phyloP scores from a whole-genome alignment of 305 asterid species.

The Nicotiana rustica region DNA sequence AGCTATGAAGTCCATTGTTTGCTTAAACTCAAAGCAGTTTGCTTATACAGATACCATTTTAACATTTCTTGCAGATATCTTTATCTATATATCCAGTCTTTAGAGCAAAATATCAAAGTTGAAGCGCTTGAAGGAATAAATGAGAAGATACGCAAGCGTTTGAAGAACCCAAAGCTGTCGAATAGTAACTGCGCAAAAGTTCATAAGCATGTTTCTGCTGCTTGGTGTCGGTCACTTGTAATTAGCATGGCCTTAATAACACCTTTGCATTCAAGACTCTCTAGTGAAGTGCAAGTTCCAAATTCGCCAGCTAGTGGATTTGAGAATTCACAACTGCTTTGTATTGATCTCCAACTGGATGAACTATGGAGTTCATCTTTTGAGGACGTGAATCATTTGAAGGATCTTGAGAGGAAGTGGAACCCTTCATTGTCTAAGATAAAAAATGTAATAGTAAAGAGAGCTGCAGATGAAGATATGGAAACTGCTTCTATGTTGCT shows the following conservation, averaged over 20 bases:
- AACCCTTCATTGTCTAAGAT: slow-evolving; percentile 77
- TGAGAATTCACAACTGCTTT: slow-evolving; percentile 75
- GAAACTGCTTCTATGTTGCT: slow-evolving; percentile 86
- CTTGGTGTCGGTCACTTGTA: slow-evolving; percentile 99
- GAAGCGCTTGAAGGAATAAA: slow-evolving; percentile 92
- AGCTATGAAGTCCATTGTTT: not conserved
- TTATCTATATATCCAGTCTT: slow-evolving; percentile 71
- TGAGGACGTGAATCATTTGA: slow-evolving; percentile 81
- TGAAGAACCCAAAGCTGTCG: slow-evolving; percentile 96
- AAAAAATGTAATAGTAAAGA: slow-evolving; percentile 86
- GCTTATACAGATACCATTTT: slow-evolving; percentile 27
- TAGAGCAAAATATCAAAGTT: slow-evolving; percentile 79
- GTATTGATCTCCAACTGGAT: slow-evolving; percentile 89
- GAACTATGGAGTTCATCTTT: slow-evolving; percentile 89
- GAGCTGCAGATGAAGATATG: slow-evolving; percentile 89
- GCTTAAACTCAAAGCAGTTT: slow-evolving; percentile 30
- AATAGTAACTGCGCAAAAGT: slow-evolving; percentile 78
- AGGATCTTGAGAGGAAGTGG: slow-evolving; percentile 84
- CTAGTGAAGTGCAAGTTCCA: slow-evolving; percentile 64
- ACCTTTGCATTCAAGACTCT: slow-evolving; percentile 80
- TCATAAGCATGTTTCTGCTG: slow-evolving; percentile 85
- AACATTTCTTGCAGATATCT: slow-evolving; percentile 67
- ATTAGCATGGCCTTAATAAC: slow-evolving; percentile 91
- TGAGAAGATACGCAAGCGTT: slow-evolving; percentile 93
- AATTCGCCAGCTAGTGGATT: slow-evolving; percentile 57